These are phyloP conservation scores for Protomyces gravidus DNA, from an alignment of 1,139 yeast genomes.

Conservation along the genomic window DNA sequence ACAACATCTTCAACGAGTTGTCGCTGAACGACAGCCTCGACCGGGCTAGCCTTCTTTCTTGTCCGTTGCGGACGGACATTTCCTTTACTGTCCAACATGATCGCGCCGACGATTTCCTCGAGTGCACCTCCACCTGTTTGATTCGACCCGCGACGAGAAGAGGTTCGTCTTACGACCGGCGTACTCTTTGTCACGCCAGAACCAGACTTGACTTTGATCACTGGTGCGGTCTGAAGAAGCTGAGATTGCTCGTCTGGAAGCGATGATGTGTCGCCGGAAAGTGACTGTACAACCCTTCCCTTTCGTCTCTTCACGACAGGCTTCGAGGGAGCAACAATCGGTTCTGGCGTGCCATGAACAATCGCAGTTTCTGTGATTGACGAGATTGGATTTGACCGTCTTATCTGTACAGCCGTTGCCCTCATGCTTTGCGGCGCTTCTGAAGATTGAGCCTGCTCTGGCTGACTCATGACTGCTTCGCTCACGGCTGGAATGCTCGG, in stretches of 20 bases:
- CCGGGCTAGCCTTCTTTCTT: not conserved
- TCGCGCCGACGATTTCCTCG: not conserved
- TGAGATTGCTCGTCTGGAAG: not conserved
- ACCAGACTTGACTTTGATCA: not conserved
- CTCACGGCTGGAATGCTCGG: no score
- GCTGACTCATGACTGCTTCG: no score
- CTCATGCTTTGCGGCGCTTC: no score
- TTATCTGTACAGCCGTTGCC: no score
- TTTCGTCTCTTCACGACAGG: not conserved
- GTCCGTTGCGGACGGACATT: not conserved
- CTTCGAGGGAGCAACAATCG: not conserved
- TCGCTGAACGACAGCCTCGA: not conserved
- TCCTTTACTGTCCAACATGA: not conserved
- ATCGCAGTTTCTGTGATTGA: no score
- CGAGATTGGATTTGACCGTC: no score
- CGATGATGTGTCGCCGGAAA: not conserved
- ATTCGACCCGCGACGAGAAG: not conserved
- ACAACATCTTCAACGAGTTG: not conserved
- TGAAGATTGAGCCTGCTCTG: no score
- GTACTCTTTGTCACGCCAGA: not conserved
- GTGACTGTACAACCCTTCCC: not conserved
- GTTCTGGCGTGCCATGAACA: not conserved
- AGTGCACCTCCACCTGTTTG: not conserved
- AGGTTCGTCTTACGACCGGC: not conserved
- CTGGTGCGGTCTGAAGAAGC: not conserved